A percentile compares a stretch with the other conserved stretches of the same genome.
Evolutionary conservation across 2,329 filamentous ascomycete genomes (phyloP).

Genomic region (Monilinia vaccinii-corymbosi): DNA sequence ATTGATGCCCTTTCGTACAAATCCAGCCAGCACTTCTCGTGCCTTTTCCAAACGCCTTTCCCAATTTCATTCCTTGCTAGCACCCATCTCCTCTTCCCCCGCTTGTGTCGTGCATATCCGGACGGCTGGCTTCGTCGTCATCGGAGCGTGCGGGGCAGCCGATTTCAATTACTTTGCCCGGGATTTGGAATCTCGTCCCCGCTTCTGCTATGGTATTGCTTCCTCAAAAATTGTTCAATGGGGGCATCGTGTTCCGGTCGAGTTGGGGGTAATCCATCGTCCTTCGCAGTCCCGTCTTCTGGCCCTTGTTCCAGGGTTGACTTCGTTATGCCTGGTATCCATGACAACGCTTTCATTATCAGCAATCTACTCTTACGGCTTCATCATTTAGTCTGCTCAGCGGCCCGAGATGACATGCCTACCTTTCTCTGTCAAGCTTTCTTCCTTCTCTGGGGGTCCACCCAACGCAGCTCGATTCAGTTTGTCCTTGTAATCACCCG

Average conservation of each 20-base stretch:
- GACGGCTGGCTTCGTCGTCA: background rate
- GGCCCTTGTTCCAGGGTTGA: constrained; percentile 12
- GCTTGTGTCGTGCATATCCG: background rate
- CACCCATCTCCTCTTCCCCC: background rate
- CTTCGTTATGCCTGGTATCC: constrained; percentile 18
- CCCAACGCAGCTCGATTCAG: constrained; percentile 21
- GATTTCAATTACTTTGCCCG: background rate
- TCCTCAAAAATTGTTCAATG: constrained; percentile 26
- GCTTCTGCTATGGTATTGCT: constrained; percentile 24
- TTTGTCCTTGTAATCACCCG: constrained; percentile 22
- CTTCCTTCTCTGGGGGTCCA: constrained; percentile 4
- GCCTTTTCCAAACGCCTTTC: background rate
- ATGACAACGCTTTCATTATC: constrained; percentile 17
- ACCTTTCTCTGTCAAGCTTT: constrained; percentile 21
- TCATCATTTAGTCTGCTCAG: background rate
- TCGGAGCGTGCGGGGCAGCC: background rate
- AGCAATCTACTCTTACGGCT: constrained; percentile 4
- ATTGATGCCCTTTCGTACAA: background rate
- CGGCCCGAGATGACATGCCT: background rate
- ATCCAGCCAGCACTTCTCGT: background rate
- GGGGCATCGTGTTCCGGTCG: constrained; percentile 26
- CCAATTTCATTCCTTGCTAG: background rate
- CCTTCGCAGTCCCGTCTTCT: background rate
- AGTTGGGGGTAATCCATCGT: constrained; percentile 14
- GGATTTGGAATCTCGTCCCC: constrained; percentile 18